Base-by-base conservation (phyloP, 352 stramenopile genomes). In the Pythium aphanidermatum region DNA sequence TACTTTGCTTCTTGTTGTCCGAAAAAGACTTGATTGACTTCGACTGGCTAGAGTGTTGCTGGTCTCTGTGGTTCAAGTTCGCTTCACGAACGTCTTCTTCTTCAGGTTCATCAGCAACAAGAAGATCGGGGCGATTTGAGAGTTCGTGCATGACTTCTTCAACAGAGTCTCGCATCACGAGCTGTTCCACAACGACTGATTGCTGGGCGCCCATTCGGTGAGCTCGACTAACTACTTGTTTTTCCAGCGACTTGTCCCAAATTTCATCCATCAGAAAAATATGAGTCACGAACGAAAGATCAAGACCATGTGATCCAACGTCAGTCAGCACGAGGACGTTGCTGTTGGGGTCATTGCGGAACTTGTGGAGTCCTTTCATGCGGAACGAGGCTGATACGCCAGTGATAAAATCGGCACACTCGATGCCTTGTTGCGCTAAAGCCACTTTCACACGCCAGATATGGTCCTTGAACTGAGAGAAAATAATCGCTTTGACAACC, bases 221-320 rank as follows among this genome's bases (percentile, higher is more conserved):
- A 0, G 96, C 95, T 41, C 96, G 76, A 40, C 90, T 93, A 23
- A 99, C 77, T 34, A 98, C 92, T 70, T 99, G 96, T 23, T 95
- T 68, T 57, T 98, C 84, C 12, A 98, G 58, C 11, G 80, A 95
- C 46, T 96, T 95, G 61, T 99, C 95, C 79, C 83, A 98, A 26
- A 98, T 96, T 48, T 97, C 83, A 35, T 99, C 95, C 55, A 98
- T 83, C 25, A 98, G 66, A 48, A 98, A 98, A n/a, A 99, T 97
- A 62, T 99, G 93, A 20, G 95, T 98, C 17, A 98, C 92, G 69
- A 99, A 99, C 31, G 86, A 98, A 10, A 99, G 66, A 54, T 99
- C 95, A 36, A 99, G 77, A 11, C 96, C 96, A 43, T 97, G 84
- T 16, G 81, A 95, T 1, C 96, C 96, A 49, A 98, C 85, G 30